phyloP scores from a whole-genome alignment of 1,284 basidiomycete genomes.

The Sparassis latifolia region DNA sequence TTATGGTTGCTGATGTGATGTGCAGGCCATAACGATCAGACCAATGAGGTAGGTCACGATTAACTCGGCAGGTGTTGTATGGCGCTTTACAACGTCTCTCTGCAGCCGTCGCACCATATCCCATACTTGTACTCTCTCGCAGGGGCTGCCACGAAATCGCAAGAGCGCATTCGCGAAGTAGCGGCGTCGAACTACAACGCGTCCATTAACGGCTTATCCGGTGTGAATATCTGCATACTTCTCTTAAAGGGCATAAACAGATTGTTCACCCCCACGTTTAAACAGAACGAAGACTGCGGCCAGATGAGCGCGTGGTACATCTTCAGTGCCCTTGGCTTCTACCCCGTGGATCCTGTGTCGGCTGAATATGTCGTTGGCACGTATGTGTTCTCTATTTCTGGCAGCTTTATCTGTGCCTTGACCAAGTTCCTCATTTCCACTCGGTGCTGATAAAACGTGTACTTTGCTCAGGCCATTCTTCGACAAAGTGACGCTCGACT shows the following conservation, averaged over 20 bases:
- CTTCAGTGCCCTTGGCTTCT: slow-evolving; percentile 78
- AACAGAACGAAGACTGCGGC: slow-evolving; percentile 81
- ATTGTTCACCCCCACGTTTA: not conserved
- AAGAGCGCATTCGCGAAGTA: slow-evolving; percentile 64
- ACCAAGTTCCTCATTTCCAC: not conserved
- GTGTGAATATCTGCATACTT: slow-evolving; percentile 35
- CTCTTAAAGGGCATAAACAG: not conserved
- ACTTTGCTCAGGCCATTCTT: slow-evolving; percentile 51
- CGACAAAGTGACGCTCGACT: slow-evolving; percentile 49
- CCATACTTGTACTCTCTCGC: slow-evolving; percentile 77
- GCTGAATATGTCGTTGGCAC: slow-evolving; percentile 70
- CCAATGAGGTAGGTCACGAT: slow-evolving; percentile 56
- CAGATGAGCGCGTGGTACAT: slow-evolving; percentile 89
- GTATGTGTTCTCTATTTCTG: slow-evolving; percentile 29
- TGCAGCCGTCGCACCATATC: slow-evolving; percentile 73
- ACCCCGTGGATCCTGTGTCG: slow-evolving; percentile 79
- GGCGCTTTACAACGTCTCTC: not conserved
- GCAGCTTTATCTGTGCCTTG: not conserved
- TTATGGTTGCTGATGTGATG: not conserved
- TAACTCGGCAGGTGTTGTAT: not conserved
- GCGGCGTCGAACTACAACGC: slow-evolving; percentile 61
- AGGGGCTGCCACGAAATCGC: slow-evolving; percentile 62
- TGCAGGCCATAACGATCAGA: slow-evolving; percentile 76
- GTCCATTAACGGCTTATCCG: slow-evolving; percentile 59
- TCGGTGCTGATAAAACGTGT: not conserved